Conservation (phyloP, 2,329 filamentous ascomycete species). For the Juglanconis oblonga region DNA sequence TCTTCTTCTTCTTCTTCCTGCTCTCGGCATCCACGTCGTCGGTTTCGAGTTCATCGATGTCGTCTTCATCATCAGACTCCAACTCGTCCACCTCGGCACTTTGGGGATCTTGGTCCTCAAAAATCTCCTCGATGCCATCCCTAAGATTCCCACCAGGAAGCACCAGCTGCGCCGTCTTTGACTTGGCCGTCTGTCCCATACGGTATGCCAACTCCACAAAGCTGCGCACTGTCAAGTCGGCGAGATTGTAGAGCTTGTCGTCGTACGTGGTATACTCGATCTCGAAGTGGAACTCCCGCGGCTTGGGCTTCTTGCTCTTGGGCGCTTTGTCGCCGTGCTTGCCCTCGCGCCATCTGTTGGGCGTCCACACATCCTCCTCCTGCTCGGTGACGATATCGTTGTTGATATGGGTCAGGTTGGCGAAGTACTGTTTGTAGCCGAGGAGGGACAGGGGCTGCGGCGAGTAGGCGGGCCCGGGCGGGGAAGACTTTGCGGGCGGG, state of each 20-base stretch:
- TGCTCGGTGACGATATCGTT: slow-evolving; percentile 52
- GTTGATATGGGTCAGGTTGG: slow-evolving; percentile 90
- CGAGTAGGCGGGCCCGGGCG: slow-evolving; percentile 86
- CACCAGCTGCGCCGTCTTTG: slow-evolving; percentile 15
- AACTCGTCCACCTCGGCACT: slow-evolving; percentile 17
- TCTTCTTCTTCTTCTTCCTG: slow-evolving; percentile 28
- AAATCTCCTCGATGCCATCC: slow-evolving; percentile 1
- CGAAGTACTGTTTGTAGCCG: slow-evolving; percentile 86
- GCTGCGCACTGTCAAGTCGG: slow-evolving; percentile 81
- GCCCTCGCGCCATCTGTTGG: slow-evolving; percentile 58
- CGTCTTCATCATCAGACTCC: slow-evolving; percentile 26
- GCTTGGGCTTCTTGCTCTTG: slow-evolving; percentile 50
- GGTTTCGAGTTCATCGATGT: slow-evolving; percentile 24
- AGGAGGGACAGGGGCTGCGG: slow-evolving; percentile 76
- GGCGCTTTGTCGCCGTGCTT: slow-evolving; percentile 60
- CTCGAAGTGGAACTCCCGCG: slow-evolving; percentile 68
- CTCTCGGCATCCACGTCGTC: slow-evolving; percentile 25
- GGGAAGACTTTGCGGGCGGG: slow-evolving; percentile 67
- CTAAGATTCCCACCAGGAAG: slow-evolving; percentile 11
- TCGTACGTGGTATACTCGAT: slow-evolving; percentile 83
- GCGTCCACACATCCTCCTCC: slow-evolving; percentile 19
- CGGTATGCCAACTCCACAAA: slow-evolving; percentile 75
- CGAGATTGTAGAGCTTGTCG: slow-evolving; percentile 70
- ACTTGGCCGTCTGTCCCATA: slow-evolving; percentile 58
- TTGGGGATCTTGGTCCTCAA: neutral